Percentiles rank a stretch among this genome's conserved stretches.
Evolutionary conservation across 176 grass and related monocot species (phyloP).

Genomic region (Microstegium vimineum): DNA sequence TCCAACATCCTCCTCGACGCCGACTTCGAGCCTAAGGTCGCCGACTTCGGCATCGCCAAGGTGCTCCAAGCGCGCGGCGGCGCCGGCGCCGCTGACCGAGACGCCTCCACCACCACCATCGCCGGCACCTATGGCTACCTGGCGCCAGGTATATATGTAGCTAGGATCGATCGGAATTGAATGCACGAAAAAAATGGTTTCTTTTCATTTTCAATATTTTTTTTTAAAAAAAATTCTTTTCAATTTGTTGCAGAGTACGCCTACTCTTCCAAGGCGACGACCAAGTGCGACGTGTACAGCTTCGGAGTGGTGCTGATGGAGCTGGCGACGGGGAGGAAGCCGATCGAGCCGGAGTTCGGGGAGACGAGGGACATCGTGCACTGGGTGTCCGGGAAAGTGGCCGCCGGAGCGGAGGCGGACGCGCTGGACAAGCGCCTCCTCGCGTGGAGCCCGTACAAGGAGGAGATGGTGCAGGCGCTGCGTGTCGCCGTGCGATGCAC

Average conservation of each 20-base stretch:
- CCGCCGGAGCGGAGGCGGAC: slow-evolving; percentile 33
- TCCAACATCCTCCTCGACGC: slow-evolving; percentile 95
- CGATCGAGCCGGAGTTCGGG: slow-evolving; percentile 88
- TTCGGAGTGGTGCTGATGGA: slow-evolving; percentile 89
- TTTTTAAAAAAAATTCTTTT: too few relatives aligned
- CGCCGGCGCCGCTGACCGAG: neutral
- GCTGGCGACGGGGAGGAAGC: slow-evolving; percentile 81
- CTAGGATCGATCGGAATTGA: too few relatives aligned
- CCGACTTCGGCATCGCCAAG: slow-evolving; percentile 93
- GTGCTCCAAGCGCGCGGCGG: slow-evolving; percentile 53
- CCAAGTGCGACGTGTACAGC: slow-evolving; percentile 90
- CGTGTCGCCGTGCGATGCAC: slow-evolving; percentile 78
- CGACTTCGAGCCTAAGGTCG: slow-evolving; percentile 89
- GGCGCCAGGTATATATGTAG: slow-evolving; percentile 57
- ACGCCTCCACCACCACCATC: slow-evolving; percentile 64
- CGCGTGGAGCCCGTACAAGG: slow-evolving; percentile 67
- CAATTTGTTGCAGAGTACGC: slow-evolving; percentile 97
- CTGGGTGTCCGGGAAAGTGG: slow-evolving; percentile 75
- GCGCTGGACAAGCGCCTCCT: slow-evolving; percentile 66
- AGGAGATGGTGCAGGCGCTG: slow-evolving; percentile 78
- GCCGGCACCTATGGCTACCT: slow-evolving; percentile 90
- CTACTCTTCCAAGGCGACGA: slow-evolving; percentile 81
- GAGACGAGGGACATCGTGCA: slow-evolving; percentile 84
- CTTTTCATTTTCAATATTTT: neutral
- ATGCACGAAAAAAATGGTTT: too few relatives aligned